Evolutionary conservation across 75 land plant genomes (phyloP).

Genomic region (Sequoia sempervirens): DNA sequence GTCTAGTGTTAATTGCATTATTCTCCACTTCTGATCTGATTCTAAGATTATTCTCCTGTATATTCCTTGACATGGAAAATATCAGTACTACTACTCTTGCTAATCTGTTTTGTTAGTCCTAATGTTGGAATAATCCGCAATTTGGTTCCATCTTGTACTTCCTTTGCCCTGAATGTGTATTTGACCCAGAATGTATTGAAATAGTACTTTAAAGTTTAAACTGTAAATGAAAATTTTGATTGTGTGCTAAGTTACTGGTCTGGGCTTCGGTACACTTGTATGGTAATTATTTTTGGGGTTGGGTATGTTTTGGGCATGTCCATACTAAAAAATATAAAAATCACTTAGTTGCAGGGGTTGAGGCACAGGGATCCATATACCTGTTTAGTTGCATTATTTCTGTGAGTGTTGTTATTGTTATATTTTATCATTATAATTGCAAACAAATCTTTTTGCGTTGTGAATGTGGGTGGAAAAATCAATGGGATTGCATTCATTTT

Average conservation of each 20-base stretch:
- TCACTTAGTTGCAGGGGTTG: too few species aligned
- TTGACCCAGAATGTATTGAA: not conserved
- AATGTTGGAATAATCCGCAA: not conserved
- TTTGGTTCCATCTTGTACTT: not conserved
- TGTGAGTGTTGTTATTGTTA: too few species aligned
- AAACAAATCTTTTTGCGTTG: too few species aligned
- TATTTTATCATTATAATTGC: too few species aligned
- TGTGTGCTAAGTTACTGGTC: too few species aligned
- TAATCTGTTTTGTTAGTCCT: not conserved
- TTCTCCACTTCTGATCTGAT: not conserved
- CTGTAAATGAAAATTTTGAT: not conserved
- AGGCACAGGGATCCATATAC: too few species aligned
- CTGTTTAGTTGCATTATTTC: too few species aligned
- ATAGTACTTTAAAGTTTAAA: not conserved
- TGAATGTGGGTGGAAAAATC: too few species aligned
- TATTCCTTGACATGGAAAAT: not conserved
- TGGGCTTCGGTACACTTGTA: too few species aligned
- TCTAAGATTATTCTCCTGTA: not conserved
- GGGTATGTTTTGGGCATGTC: not conserved
- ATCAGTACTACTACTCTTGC: not conserved
- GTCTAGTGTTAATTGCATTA: slow-evolving; percentile 4
- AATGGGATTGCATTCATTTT: too few species aligned
- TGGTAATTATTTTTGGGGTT: too few species aligned
- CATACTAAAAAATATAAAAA: not conserved
- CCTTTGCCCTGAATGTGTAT: slow-evolving; percentile 1